phyloP scores from a whole-genome alignment of 768 basidiomycete genomes.

The Gloeopeniophorella convolvens region DNA sequence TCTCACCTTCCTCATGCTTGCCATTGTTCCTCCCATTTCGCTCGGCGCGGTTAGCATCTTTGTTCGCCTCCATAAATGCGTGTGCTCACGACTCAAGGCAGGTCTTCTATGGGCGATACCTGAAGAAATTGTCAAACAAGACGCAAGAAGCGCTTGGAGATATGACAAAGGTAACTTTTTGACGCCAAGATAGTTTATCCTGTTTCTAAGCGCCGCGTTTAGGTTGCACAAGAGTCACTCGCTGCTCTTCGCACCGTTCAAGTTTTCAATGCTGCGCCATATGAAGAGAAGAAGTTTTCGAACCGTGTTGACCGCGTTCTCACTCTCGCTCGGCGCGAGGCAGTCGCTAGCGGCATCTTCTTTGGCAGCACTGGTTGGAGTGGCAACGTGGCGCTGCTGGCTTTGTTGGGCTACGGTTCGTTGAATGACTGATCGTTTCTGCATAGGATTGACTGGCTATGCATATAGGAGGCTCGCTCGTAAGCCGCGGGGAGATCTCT shows the following conservation, averaged over 20 bases:
- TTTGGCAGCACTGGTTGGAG: slow-evolving; percentile 90
- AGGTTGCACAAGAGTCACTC: slow-evolving; percentile 88
- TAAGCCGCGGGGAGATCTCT: slow-evolving; percentile 80
- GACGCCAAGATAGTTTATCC: no score
- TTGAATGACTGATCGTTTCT: not conserved
- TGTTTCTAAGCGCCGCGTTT: no score
- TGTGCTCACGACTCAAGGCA: slow-evolving; percentile 29
- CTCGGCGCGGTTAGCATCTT: slow-evolving; percentile 62
- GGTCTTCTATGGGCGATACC: slow-evolving; percentile 94
- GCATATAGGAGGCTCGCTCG: slow-evolving; percentile 75
- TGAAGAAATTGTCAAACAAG: slow-evolving; percentile 83
- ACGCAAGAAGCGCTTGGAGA: slow-evolving; percentile 96
- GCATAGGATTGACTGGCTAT: not conserved
- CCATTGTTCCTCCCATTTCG: slow-evolving; percentile 83
- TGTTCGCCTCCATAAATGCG: slow-evolving; percentile 10
- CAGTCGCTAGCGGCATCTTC: slow-evolving; percentile 86
- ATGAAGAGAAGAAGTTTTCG: slow-evolving; percentile 74
- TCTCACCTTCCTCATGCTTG: slow-evolving; percentile 87
- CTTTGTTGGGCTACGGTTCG: slow-evolving; percentile 84
- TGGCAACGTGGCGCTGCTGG: slow-evolving; percentile 86
- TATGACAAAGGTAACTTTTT: slow-evolving; percentile 90
- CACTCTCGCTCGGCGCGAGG: slow-evolving; percentile 74
- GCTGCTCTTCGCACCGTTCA: slow-evolving; percentile 85
- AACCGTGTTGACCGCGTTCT: slow-evolving; percentile 61
- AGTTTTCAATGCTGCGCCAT: slow-evolving; percentile 76